These are phyloP conservation scores for Aspergillus sergii DNA, from an alignment of 2,329 filamentous ascomycete genomes.

Conservation along the genomic window DNA sequence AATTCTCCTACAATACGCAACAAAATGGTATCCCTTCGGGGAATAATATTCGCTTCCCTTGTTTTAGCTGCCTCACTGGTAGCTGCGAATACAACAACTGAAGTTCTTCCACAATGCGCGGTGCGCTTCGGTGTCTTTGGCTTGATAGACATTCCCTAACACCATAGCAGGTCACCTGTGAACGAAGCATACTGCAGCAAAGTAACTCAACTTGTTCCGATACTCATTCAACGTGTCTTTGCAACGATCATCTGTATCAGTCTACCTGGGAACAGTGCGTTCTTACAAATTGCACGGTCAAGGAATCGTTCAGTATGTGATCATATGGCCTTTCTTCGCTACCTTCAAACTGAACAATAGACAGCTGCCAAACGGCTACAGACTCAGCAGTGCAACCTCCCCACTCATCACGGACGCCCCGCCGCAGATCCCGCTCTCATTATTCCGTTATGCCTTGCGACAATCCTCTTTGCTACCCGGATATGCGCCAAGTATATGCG, in stretches of 20 bases:
- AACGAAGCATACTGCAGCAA: neutral
- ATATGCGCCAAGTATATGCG: constrained; percentile 14
- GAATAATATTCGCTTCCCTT: neutral
- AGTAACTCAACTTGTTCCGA: neutral
- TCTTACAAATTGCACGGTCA: constrained; percentile 1
- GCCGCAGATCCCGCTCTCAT: constrained; percentile 16
- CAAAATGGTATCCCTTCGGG: neutral
- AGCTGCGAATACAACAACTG: neutral
- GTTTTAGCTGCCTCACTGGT: neutral
- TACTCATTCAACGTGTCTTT: constrained; percentile 6
- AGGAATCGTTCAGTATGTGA: constrained; percentile 13
- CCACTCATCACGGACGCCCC: constrained; percentile 10
- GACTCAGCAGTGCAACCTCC: constrained; percentile 12
- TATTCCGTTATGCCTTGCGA: constrained; percentile 16
- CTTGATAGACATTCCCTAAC: neutral
- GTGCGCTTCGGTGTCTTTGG: neutral
- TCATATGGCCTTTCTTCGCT: too few relatives aligned
- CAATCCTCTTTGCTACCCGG: constrained; percentile 16
- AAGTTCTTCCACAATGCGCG: neutral
- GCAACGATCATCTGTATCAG: neutral
- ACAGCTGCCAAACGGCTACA: constrained; percentile 12
- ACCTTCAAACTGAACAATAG: neutral
- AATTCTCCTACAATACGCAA: neutral
- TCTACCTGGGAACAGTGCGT: constrained; percentile 4
- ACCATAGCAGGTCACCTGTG: neutral